Evolutionary conservation across 2,329 filamentous ascomycete species (phyloP).

Genomic region (Lachnellula occidentalis): DNA sequence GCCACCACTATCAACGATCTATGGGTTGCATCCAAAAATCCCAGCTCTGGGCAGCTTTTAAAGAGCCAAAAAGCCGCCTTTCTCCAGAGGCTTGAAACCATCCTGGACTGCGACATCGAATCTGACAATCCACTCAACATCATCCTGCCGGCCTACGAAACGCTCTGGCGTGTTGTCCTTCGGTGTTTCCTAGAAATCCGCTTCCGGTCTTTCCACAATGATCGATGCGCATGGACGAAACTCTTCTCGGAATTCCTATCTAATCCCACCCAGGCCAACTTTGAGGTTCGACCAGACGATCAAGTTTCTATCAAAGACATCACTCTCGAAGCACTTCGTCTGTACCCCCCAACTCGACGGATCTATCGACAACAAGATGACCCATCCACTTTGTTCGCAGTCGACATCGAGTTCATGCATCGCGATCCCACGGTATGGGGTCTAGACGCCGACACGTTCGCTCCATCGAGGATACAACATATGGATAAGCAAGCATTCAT

Average conservation of each 20-base stretch:
- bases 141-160: conserved; percentile 15
- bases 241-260: background rate
- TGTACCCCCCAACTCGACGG: conserved; percentile 16
- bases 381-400: background rate
- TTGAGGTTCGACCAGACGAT: background rate
- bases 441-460: conserved; percentile 5
- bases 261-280: background rate
- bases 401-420: conserved; percentile 18
- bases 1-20: conserved; percentile 12
- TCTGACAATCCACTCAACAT: conserved; percentile 12
- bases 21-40: conserved; percentile 8
- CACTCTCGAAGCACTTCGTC: conserved; percentile 12
- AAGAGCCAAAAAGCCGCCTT: background rate
- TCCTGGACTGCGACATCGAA: background rate
- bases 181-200: conserved; percentile 13
- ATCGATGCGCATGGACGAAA: background rate
- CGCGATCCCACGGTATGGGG: conserved; percentile 11
- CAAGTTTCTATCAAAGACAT: conserved; percentile 4
- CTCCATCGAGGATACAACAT: background rate
- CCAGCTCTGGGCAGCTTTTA: background rate
- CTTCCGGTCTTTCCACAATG: background rate
- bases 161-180: conserved; percentile 10
- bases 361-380: conserved; percentile 7
- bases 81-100: background rate
- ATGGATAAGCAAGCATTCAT: conserved; percentile 2